Conservation (phyloP, 108 stramenopile genomes). For the Nitzschia palea region DNA sequence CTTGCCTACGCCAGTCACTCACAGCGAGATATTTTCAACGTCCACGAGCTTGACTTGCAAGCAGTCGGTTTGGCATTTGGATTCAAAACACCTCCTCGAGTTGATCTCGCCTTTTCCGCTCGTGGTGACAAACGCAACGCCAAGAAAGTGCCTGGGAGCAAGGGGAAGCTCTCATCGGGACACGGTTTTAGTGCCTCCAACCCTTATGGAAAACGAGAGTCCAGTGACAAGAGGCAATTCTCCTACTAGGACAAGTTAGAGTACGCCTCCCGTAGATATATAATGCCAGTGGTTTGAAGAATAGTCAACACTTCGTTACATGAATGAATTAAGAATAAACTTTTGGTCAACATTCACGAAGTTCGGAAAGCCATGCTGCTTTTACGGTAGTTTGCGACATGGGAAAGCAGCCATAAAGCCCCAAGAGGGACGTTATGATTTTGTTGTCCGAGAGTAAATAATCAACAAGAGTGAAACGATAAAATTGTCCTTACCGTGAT, state of each 20-base stretch:
- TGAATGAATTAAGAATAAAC: too few species aligned
- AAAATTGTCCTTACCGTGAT: too few species aligned
- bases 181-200: slow-evolving; percentile 95
- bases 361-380: too few species aligned
- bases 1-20: slow-evolving; percentile 97
- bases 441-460: too few species aligned
- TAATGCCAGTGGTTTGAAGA: not conserved
- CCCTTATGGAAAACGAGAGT: slow-evolving; percentile 92
- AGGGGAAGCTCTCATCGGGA: slow-evolving; percentile 51
- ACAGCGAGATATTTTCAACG: slow-evolving; percentile 97
- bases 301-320: not conserved
- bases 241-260: too few species aligned
- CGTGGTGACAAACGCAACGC: slow-evolving; percentile 68
- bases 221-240: slow-evolving; percentile 91
- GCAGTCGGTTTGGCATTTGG: slow-evolving; percentile 96
- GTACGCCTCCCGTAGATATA: not conserved
- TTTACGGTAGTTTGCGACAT: too few species aligned
- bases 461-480: too few species aligned
- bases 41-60: slow-evolving; percentile 95
- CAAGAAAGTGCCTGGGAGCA: slow-evolving; percentile 37
- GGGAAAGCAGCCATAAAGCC: too few species aligned
- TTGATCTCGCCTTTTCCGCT: slow-evolving; percentile 91
- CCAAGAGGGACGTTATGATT: too few species aligned
- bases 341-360: too few species aligned
- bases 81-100: slow-evolving; percentile 95